Evolutionary conservation across 2,329 filamentous ascomycete genomes (phyloP).

Genomic region (Monilinia fructigena): DNA sequence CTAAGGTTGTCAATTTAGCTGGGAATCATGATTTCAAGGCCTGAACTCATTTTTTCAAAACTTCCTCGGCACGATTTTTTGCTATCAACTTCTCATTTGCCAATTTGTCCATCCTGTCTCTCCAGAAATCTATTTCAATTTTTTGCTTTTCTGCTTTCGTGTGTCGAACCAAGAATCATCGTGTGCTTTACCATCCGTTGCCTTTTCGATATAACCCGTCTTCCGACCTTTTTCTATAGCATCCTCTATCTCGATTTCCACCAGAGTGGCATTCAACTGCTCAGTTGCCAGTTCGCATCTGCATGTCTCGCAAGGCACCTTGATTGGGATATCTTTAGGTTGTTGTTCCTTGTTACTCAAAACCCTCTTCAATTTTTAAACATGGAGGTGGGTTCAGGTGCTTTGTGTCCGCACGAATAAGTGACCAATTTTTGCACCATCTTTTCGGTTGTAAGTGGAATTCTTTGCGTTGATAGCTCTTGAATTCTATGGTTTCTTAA

Average conservation of each 20-base stretch:
- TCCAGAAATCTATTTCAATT: too few species aligned
- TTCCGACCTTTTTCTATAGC: background rate
- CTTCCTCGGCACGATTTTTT: too few species aligned
- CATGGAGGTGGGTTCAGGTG: background rate
- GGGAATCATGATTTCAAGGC: background rate
- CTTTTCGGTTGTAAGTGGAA: background rate
- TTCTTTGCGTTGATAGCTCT: background rate
- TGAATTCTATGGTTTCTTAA: background rate
- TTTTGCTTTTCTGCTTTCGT: too few species aligned
- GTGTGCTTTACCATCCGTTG: too few species aligned
- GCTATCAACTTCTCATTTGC: too few species aligned
- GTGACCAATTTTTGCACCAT: background rate
- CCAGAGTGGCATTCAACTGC: too few species aligned
- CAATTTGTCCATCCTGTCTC: too few species aligned
- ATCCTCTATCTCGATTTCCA: background rate
- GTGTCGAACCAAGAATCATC: too few species aligned
- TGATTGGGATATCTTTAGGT: background rate
- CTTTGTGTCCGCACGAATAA: conserved; percentile 3
- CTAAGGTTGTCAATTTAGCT: too few species aligned
- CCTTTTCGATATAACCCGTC: too few species aligned
- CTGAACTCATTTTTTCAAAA: background rate
- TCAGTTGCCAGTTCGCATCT: too few species aligned
- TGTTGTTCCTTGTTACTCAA: background rate
- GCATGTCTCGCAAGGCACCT: background rate
- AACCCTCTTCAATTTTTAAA: background rate